Base-by-base conservation (phyloP, 345 rosid species). In the Syzygium aromaticum region DNA sequence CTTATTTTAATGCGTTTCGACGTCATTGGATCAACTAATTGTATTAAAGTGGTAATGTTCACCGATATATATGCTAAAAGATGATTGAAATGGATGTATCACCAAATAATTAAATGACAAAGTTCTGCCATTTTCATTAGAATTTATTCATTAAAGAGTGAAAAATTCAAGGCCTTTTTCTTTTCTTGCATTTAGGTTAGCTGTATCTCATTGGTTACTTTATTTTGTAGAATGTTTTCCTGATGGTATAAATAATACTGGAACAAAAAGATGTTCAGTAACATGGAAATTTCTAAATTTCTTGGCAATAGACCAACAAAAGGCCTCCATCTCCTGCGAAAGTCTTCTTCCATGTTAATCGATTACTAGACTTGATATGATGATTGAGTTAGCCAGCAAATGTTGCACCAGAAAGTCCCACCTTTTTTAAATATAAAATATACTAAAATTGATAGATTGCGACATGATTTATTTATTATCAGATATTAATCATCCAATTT, bases 51-150 rank as follows among this genome's bases (percentile, higher is more conserved):
- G 0, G n/a, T 23, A 56, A 56, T 56, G 4, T 56, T 56, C 25
- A 56, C n/a, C 0, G 25, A 56, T 56, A 56, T 56, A 56, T 56
- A 19, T 56, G 61, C 61, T 56, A 56, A 22, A 56, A 56, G 61
- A 56, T 23, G 13, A 0, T 9, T 56, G 0, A 56, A 56, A n/a
- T 56, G 2, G 61, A 23, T 56, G 0, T 1, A 59, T 27, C 0
- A 59, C 13, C 67, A 14, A 25, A 59, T 25, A 25, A 59, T 11
- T 59, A 59, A 11, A 59, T 59, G 30, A 59, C 30, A 56, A 22
- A 27, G 13, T 56, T 56, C n/a, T n/a, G 27, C n/a, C n/a, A 23
- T 56, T 56, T 10, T 56, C 61, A 7, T 23, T 56, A 56, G n/a
- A 56, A 23, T 56, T 23, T 56, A 23, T 56, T 56, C n/a, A 56